phyloP scores from a whole-genome alignment of 2,329 filamentous ascomycete genomes.

The Aotearoamyces nothofagi region DNA sequence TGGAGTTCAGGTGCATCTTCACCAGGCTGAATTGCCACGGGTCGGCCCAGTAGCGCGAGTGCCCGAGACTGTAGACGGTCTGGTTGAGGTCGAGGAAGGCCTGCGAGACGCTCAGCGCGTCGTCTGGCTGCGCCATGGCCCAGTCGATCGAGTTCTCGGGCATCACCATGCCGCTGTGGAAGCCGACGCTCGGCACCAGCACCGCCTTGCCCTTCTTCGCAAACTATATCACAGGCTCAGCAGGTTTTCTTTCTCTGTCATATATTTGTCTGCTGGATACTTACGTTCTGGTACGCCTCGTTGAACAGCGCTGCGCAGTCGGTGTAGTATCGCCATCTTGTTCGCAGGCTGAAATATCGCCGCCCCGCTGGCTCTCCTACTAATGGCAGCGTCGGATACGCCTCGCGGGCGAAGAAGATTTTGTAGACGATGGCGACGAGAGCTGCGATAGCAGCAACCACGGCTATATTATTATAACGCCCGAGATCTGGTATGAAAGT shows the following conservation, averaged over 20 bases:
- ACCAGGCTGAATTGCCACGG: slow-evolving; percentile 18
- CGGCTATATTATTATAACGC: too few species aligned
- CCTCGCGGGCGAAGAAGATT: too few species aligned
- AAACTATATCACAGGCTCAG: slow-evolving; percentile 16
- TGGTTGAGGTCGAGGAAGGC: slow-evolving; percentile 24
- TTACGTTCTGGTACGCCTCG: slow-evolving; percentile 18
- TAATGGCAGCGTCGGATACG: too few species aligned
- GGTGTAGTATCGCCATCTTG: slow-evolving; percentile 16
- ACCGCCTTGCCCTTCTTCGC: slow-evolving; percentile 25
- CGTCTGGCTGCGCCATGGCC: slow-evolving; percentile 22
- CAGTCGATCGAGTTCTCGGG: slow-evolving; percentile 22
- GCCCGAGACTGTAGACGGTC: slow-evolving; percentile 20
- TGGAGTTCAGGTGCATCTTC: slow-evolving; percentile 6
- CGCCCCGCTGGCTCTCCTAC: slow-evolving; percentile 15
- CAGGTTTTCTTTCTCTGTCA: background rate
- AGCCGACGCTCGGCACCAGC: slow-evolving; percentile 23
- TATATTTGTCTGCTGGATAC: background rate
- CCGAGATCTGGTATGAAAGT: too few species aligned
- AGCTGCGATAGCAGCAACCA: too few species aligned
- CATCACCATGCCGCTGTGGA: slow-evolving; percentile 23
- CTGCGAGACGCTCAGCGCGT: slow-evolving; percentile 15
- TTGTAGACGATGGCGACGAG: too few species aligned
- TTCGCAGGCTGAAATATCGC: slow-evolving; percentile 18
- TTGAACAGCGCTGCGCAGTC: slow-evolving; percentile 17
- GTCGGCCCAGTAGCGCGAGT: slow-evolving; percentile 17